phyloP scores from a whole-genome alignment of 306 rosid species.

The Castanopsis chinensis region DNA sequence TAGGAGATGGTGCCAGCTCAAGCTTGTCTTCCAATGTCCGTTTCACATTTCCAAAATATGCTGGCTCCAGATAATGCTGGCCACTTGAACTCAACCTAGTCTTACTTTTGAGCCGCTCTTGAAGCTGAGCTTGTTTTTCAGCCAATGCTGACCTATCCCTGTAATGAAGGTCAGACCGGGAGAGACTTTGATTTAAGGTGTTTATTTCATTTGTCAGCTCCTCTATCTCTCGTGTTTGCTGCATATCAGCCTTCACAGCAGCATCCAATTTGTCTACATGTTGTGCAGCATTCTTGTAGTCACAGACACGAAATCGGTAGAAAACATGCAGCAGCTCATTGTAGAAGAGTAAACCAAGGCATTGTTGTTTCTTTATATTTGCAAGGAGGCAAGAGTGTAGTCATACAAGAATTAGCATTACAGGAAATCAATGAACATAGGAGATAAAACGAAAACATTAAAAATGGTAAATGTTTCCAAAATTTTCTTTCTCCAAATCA shows the following conservation, averaged over 20 bases:
- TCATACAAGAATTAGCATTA: constrained; percentile 7
- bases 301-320: constrained; percentile 85
- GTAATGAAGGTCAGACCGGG: constrained; percentile 72
- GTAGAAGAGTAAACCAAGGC: constrained; percentile 83
- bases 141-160: constrained; percentile 82
- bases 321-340: constrained; percentile 87
- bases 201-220: constrained; percentile 69
- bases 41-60: constrained; percentile 74
- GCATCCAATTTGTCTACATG: constrained; percentile 91
- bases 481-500: not conserved
- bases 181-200: constrained; percentile 76
- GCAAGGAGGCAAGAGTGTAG: constrained; percentile 12
- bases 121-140: constrained; percentile 69
- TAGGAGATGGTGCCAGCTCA: constrained; percentile 83
- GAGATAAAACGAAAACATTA: not conserved
- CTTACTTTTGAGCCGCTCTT: constrained; percentile 55
- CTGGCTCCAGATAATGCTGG: constrained; percentile 67
- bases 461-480: not conserved
- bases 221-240: constrained; percentile 57
- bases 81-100: constrained; percentile 47
- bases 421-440: constrained; percentile 8
- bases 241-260: constrained; percentile 81
- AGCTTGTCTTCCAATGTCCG: constrained; percentile 78
- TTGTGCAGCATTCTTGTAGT: constrained; percentile 88
- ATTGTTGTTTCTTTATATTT: constrained; percentile 54